Base-by-base conservation (phyloP, 345 rosid genomes). In the Lumnitzera racemosa region DNA sequence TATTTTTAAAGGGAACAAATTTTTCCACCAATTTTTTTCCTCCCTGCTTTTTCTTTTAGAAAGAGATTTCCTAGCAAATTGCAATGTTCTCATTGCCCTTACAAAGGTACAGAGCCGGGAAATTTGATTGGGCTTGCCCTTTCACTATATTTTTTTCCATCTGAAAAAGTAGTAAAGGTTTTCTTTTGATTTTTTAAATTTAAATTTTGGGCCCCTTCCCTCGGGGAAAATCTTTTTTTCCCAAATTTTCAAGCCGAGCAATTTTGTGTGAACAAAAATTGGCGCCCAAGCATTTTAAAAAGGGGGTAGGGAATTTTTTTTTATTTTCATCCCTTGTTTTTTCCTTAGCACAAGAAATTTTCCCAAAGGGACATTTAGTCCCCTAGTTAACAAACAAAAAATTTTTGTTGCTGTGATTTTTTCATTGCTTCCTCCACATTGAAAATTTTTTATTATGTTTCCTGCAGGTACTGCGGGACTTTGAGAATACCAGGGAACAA, bases 221-320 rank as follows among this genome's bases (percentile, higher is more conserved):
- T 94, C 96, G n/a, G 29, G 97, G 97, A 56, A 94, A 94, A 68
- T 90, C 99, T 11, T 92, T 94, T 64, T 90, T 94, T n/a, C n/a
- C 57, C 97, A 94, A 74, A n/a, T n/a, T 83, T 90, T 62, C 99
- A 94, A 80, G 97, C 99, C 20, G 97, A 94, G 80, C 74, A 66
- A 90, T 94, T 72, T 72, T 94, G 67, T 90, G 95, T 63, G 74
- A 81, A 57, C 99, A 94, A 73, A 84, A 83, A 72, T 75, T 94
- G 70, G 99, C 97, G 84, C 86, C 66, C 99, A 83, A 69, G 79
- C 81, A 71, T 66, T 78, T 60, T n/a, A n/a, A n/a, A 84, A 72
- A 76, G 97, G 82, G 74, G 90, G 99, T 90, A 75, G 66, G 65
- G 31, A n/a, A n/a, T n/a, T 65, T 75, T 56, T 57, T n/a, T n/a